Conservation (phyloP, 345 rosid species). For the Ceriops tagal region DNA sequence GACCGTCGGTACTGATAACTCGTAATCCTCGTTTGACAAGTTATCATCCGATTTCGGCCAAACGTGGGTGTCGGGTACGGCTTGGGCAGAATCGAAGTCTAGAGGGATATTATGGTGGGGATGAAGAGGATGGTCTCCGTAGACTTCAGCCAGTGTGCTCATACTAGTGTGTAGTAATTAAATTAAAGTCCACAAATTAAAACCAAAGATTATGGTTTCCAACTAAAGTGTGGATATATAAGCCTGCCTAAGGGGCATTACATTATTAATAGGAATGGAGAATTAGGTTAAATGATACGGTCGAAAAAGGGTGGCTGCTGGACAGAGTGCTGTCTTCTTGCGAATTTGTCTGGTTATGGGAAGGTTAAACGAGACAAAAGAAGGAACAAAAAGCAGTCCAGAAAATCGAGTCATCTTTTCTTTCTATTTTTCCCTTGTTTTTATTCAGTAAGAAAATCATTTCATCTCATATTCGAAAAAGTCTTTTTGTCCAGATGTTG, state of each 20-base stretch:
- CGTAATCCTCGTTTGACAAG: constrained; percentile 12
- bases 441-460: too few species aligned
- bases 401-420: constrained; percentile 27
- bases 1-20: constrained; percentile 42
- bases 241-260: not conserved
- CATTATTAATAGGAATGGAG: not conserved
- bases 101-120: constrained; percentile 45
- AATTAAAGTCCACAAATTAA: not conserved
- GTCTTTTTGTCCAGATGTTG: constrained; percentile 10
- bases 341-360: constrained; percentile 29
- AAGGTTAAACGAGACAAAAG: constrained; percentile 17
- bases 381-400: constrained; percentile 19
- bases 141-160: constrained; percentile 48
- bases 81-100: constrained; percentile 45
- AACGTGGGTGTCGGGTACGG: constrained; percentile 54
- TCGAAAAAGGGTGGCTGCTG: constrained; percentile 20
- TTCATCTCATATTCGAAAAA: constrained; percentile 14
- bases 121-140: constrained; percentile 46
- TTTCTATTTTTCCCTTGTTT: not conserved
- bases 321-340: constrained; percentile 26
- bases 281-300: constrained; percentile 10
- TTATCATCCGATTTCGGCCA: constrained; percentile 38
- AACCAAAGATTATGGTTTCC: not conserved
- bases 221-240: not conserved
- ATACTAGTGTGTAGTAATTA: not conserved